Base-by-base conservation (phyloP, 1,139 yeast genomes). In the Saccharomyces hybrid region DNA sequence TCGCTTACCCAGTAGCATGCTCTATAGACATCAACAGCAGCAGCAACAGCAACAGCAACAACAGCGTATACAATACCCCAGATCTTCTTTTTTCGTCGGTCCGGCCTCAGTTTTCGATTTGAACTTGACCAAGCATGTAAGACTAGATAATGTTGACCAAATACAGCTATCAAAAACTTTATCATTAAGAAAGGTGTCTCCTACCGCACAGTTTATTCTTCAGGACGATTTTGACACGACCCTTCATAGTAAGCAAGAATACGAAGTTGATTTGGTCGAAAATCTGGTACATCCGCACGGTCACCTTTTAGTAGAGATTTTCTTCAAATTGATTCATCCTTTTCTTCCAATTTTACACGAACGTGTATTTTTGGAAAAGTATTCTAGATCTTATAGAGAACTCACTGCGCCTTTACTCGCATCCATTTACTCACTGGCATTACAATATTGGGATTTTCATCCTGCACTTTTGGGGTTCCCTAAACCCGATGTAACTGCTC, bases 381-480 rank as follows among this genome's bases (percentile, higher is more conserved):
- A 86, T 64, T 75, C 88, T 0, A 72, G 93, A 56, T 85, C 93
- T 1, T 89, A 85, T 65, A 75, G 89, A 53, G 95, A 86, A 66
- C 80, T 86, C 61, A 82, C 88, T 55, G 90, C 93, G 0, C 90
- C 93, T 0, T 70, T 86, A 51, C 71, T 86, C 48, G 91, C 93
- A 0, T 84, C 90, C 0, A 89, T 86, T 1, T 86, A 86, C 64
- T 82, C 84, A 2, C 71, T 86, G 53, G 89, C 93, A 0, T 78
- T 84, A 46, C 89, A 85, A 67, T 86, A 91, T 88, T 86, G 93
- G 93, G 90, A 86, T 61, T 83, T 83, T 62, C 93, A 86, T 63
- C 86, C 90, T 1, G 82, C 78, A 54, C 71, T 86, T 53, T 63
- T 73, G 11, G 83, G 83, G 51, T 80, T 78, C 55, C 82, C 86